Base-by-base conservation (phyloP, 495 filamentous ascomycete genomes). In the Aspergillus taichungensis region DNA sequence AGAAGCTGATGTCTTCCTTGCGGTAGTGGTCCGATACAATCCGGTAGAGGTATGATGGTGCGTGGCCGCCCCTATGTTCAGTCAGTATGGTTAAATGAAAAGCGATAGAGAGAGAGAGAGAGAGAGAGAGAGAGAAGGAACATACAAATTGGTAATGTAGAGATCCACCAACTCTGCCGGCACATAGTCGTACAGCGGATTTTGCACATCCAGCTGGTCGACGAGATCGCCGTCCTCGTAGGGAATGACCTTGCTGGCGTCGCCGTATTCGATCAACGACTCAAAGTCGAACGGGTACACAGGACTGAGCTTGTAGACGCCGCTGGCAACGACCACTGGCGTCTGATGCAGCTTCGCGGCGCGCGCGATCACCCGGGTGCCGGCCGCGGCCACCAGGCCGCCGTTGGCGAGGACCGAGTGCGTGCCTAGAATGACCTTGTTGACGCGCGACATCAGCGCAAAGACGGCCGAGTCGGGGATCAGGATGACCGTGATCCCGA, bases 81-180 rank as follows among this genome's bases (percentile, higher is more conserved):
- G 64, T 53, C 46, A 45, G 47, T 5, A 35, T 34, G 9, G 11
- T 29, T 13, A 33, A 10, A 24, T 30, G 12, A 9, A 8, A 33
- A 40, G n/a, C 14, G 29, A n/a, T n/a, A n/a, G n/a, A 37, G 9
- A 6, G 32, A 28, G 3, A 31, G 7, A 3, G 8, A 36, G 11
- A 27, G 8, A 6, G 29, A 6, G 31, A 33, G 7, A 38, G n/a
- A 24, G 1, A 4, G 34, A 18, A n/a, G n/a, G 28, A 40, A 79
- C 87, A 74, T 71, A 90, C 86, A 96, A 66, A 63, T 96, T 95
- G 8, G 90, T 94, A 50, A 96, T 84, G 57, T 95, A 95, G 31
- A 92, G 77, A 55, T 92, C 85, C 28, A 95, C 77, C 45, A 90
- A 64, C 45, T 91, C 84, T 6, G 85, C 77, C 2, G 84, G 82